These are phyloP conservation scores for Penicillium waksmanii DNA, from an alignment of 495 filamentous ascomycete genomes.

Conservation along the genomic window DNA sequence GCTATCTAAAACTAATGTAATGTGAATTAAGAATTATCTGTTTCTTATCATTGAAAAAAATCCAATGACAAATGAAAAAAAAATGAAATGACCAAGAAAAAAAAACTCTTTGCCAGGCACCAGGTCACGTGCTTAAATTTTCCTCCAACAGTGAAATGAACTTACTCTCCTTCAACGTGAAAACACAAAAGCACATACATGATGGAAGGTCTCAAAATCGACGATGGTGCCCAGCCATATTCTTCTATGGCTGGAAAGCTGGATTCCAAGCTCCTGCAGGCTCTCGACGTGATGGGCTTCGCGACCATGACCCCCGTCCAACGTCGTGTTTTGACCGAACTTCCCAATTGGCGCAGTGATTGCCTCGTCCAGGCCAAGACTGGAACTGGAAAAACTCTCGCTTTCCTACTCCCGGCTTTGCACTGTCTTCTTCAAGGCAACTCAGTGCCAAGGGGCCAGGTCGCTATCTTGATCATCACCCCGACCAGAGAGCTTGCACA, in stretches of 20 bases:
- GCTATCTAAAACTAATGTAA: too few species aligned
- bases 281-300: conserved; percentile 49
- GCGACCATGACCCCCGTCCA: conserved; percentile 60
- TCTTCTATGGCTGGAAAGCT: conserved; percentile 51
- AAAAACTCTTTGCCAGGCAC: background rate
- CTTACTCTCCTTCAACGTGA: conserved; percentile 20
- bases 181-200: conserved; percentile 37
- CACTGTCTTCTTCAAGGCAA: conserved; percentile 60
- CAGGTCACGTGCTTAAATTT: conserved; percentile 1
- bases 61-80: background rate
- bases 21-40: background rate
- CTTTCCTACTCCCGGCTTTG: conserved; percentile 75
- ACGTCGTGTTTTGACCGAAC: conserved; percentile 53
- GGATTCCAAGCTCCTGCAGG: conserved; percentile 49
- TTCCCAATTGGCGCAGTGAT: conserved; percentile 55
- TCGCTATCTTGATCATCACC: conserved; percentile 66
- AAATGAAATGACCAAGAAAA: background rate
- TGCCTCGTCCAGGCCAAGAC: conserved; percentile 78
- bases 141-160: background rate
- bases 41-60: background rate
- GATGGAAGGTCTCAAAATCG: conserved; percentile 29
- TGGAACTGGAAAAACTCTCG: conserved; percentile 84
- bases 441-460: conserved; percentile 42
- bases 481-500: conserved; percentile 69
- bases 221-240: conserved; percentile 43